Base-by-base conservation (phyloP, 2,329 filamentous ascomycete species). In the Cladophialophora yegresii region DNA sequence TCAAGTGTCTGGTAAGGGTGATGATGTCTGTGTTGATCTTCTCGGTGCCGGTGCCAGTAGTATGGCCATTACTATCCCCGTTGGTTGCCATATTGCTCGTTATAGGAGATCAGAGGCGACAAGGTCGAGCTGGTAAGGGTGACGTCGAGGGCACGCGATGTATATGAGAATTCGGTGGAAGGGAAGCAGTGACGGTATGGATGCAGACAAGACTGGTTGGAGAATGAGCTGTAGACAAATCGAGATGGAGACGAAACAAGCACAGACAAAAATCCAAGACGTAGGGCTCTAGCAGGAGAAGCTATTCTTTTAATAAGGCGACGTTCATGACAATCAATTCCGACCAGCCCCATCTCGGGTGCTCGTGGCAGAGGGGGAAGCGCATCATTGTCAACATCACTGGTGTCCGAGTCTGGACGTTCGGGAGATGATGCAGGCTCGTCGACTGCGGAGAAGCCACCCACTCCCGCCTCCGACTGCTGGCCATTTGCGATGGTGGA, bases 1-100 rank as follows among this genome's bases (percentile, higher is more conserved):
- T 98, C 73, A 99, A 85, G 84, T 95, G 96, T 67, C 95, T 87
- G 49, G 95, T 97, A 72, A 99, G 87, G 61, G 95, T 98, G 76
- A 98, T 85, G 75, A 99, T 98, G 78, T 97, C 87, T 68, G 91
- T 96, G 84, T 98, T 97, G 82, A 99, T 88, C 77, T 89, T 89
- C 81, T 96, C 92, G 72, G 80, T 75, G 65, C 82, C 83, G 40
- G 83, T 82, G 63, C 83, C 82, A 71, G 86, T 82, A 69, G 80
- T 75, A 66, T 80, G 75, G 70, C 77, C 80, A 71, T 75, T 78
- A 75, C 54, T 64, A 9, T 64, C 54, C 47, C 62, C 68, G 55
- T 67, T 68, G 63, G 56, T 47, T 43, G 68, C 68, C 68, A 70
- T 70, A 6, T 47, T 65, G 62, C 32, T n/a, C 45, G 28, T 26